Base-by-base conservation (phyloP, 805 yeast species). In the Cyberlindnera petersonii region DNA sequence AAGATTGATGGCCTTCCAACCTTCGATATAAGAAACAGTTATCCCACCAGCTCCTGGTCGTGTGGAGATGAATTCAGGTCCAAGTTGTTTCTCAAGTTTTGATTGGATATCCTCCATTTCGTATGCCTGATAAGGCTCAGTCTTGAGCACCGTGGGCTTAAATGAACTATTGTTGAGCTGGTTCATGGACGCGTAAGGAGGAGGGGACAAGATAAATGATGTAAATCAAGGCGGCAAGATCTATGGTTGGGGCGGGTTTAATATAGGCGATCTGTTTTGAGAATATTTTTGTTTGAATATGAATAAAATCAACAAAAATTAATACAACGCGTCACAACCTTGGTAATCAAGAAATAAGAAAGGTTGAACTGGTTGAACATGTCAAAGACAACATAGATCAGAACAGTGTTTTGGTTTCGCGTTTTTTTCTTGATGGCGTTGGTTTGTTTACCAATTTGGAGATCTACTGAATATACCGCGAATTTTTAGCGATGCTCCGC, bases 1-100 rank as follows among this genome's bases (percentile, higher is more conserved):
- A 33, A 85, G 59, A 53, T 82, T 82, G 26, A 85, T 72, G 2
- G 86, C 91, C 55, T 77, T 81, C 88, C 91, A 84, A 1, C 94
- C 95, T 59, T 84, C 93, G 28, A 85, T 71, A 51, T 85, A 84
- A 3, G 83, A 77, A 4, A 85, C 85, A 39, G 73, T 68, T 32
- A 69, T 71, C 11, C 83, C 80, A 3, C 86, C 87, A 24, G 81
- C 86, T 3, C 88, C 89, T 7, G 87, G 79, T 33, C 94, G 66
- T 28, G 76, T 77, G 20, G 88, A 79, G 17, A 85, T 80, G 50
- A 74, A 84, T 52, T 85, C 93, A 0, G 93, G 91, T 0, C 93
- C 93, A 14, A 85, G 53, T 41, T 74, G 64, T 45, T 65, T 66
- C 26, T 66, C 69, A 22, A 69, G 46, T 41, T 66, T 66, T 1